Evolutionary conservation across 768 basidiomycete genomes (phyloP).

Genomic region (Rossbeevera mucosa): DNA sequence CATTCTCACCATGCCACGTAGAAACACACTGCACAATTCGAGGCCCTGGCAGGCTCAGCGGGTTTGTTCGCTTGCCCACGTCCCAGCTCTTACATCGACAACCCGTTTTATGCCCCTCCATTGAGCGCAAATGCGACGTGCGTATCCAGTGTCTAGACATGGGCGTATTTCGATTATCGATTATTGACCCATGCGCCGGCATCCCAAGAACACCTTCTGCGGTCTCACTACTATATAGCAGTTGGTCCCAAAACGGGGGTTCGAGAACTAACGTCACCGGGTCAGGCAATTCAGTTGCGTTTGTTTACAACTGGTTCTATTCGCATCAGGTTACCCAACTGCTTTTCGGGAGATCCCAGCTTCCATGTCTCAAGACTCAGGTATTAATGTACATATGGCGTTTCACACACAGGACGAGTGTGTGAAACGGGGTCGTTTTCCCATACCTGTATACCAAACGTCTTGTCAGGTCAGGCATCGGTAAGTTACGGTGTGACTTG

Average conservation of each 20-base stretch:
- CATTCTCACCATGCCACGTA: too few relatives aligned
- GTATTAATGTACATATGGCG: neutral
- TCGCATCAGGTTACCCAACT: neutral
- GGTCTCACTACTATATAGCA: too few relatives aligned
- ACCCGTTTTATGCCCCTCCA: neutral
- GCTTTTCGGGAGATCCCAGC: neutral
- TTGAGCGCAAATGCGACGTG: neutral
- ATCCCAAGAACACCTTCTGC: neutral
- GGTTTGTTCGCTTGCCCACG: neutral
- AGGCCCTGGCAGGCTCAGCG: too few relatives aligned
- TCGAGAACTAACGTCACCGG: neutral
- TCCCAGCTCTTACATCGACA: neutral
- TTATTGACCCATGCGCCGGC: neutral
- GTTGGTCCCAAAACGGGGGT: neutral
- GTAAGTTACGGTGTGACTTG: neutral
- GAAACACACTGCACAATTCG: neutral
- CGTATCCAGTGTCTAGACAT: neutral
- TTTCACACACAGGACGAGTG: neutral
- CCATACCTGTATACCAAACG: neutral
- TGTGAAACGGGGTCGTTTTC: neutral
- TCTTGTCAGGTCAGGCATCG: too few relatives aligned
- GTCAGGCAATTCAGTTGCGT: neutral
- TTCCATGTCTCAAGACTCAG: neutral
- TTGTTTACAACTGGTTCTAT: neutral
- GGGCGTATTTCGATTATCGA: neutral